phyloP scores from a whole-genome alignment of 306 rosid genomes.

The Prunus dulcis region DNA sequence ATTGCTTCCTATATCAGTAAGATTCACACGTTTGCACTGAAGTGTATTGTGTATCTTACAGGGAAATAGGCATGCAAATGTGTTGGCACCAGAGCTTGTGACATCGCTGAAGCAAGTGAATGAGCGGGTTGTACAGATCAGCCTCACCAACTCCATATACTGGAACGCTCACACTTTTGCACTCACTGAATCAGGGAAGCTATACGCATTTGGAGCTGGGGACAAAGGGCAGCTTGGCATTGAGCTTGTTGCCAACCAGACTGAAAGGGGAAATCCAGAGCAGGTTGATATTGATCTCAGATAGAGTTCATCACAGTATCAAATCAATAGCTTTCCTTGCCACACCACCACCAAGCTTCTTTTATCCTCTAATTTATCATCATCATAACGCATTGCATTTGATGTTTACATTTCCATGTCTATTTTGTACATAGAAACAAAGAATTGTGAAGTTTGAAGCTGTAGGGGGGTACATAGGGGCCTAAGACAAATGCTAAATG shows the following conservation, averaged over 20 bases:
- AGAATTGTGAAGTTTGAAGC: constrained; percentile 34
- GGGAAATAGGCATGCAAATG: constrained; percentile 67
- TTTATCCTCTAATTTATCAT: constrained; percentile 42
- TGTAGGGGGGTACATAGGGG: constrained; percentile 49
- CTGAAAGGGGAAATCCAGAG: constrained; percentile 79
- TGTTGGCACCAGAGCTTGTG: constrained; percentile 70
- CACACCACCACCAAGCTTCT: constrained; percentile 2
- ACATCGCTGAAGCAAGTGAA: constrained; percentile 63
- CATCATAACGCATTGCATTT: constrained; percentile 47
- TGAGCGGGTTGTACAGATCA: constrained; percentile 84
- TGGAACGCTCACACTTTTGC: constrained; percentile 98
- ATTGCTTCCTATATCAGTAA: background rate
- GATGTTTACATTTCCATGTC: constrained; percentile 43
- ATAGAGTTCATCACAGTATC: constrained; percentile 28
- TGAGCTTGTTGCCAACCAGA: constrained; percentile 65
- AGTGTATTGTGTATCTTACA: constrained; percentile 24
- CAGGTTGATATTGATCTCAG: constrained; percentile 72
- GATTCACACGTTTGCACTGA: background rate
- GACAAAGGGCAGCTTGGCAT: constrained; percentile 93
- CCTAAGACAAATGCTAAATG: constrained; percentile 32
- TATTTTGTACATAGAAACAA: constrained; percentile 62
- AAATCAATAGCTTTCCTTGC: constrained; percentile 4
- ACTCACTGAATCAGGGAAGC: constrained; percentile 85
- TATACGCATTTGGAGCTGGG: constrained; percentile 89
- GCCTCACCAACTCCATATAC: constrained; percentile 81